A percentile compares a stretch with the other conserved stretches of the same genome.
phyloP scores from a whole-genome alignment of 306 rosid species.

The Astragalus glycyphyllos region DNA sequence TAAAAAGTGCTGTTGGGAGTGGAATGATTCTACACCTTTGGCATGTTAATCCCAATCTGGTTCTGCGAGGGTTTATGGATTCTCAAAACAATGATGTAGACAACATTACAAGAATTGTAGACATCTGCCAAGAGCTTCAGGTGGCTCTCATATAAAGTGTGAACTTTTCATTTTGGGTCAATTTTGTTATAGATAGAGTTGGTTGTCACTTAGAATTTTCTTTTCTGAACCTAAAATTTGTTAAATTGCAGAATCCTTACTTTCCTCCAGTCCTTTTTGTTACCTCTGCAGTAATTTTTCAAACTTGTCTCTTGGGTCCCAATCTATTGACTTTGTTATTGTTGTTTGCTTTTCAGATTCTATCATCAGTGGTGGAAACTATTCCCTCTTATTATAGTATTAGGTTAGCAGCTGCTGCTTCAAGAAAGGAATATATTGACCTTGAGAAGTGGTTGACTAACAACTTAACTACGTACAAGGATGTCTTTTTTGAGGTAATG shows the following conservation, averaged over 20 bases:
- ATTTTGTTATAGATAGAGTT: conserved; percentile 13
- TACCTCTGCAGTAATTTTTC: conserved; percentile 12
- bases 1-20: conserved; percentile 61
- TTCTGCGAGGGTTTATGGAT: conserved; percentile 80
- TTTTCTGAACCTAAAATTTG: conserved; percentile 4
- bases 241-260: conserved; percentile 13
- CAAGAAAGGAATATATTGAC: conserved; percentile 77
- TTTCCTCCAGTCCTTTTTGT: conserved; percentile 4
- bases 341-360: conserved; percentile 62
- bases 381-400: conserved; percentile 75
- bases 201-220: background rate
- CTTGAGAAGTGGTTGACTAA: conserved; percentile 89
- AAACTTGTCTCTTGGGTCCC: conserved; percentile 3
- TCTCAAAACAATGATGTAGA: conserved; percentile 70
- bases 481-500: conserved; percentile 83
- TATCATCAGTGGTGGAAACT: conserved; percentile 68
- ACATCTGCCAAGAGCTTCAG: conserved; percentile 87
- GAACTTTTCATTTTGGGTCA: conserved; percentile 26
- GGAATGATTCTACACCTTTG: conserved; percentile 83
- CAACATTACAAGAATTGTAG: conserved; percentile 63
- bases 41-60: conserved; percentile 76
- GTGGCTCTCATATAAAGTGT: conserved; percentile 50
- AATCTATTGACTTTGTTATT: conserved; percentile 29
- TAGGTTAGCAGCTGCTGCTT: conserved; percentile 90
- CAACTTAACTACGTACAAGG: conserved; percentile 68